Evolutionary conservation across 2,329 filamentous ascomycete species (phyloP).

Genomic region (Trichoderma sp.): DNA sequence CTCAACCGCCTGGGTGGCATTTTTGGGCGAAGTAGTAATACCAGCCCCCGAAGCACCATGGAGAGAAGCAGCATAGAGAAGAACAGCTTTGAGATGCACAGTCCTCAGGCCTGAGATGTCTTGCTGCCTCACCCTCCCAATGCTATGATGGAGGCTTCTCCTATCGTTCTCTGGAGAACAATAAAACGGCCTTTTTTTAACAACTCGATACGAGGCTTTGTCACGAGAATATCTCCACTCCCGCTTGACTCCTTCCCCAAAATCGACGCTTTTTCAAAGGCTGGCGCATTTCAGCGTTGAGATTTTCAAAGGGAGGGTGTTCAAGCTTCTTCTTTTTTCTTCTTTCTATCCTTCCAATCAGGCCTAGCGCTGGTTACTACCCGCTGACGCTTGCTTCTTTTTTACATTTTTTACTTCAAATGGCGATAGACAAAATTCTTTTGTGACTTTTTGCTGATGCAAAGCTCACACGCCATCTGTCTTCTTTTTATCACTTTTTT

Average conservation of each 20-base stretch:
- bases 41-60: slow-evolving; percentile 55
- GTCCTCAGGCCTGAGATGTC: slow-evolving; percentile 26
- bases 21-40: slow-evolving; percentile 56
- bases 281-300: neutral
- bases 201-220: neutral
- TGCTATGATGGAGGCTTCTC: neutral
- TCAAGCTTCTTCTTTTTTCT: slow-evolving; percentile 1
- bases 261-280: neutral
- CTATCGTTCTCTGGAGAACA: neutral
- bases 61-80: slow-evolving; percentile 55
- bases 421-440: neutral
- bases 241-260: neutral
- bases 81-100: slow-evolving; percentile 46
- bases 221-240: neutral
- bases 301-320: neutral
- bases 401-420: slow-evolving; percentile 20
- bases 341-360: slow-evolving; percentile 24
- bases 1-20: slow-evolving; percentile 60
- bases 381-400: slow-evolving; percentile 13
- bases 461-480: slow-evolving; percentile 22
- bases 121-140: neutral
- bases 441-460: neutral
- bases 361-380: slow-evolving; percentile 5
- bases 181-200: neutral
- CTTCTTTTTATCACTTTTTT: slow-evolving; percentile 29